Evolutionary conservation across 2,329 filamentous ascomycete genomes (phyloP).

Genomic region (Fusarium goolgardi): DNA sequence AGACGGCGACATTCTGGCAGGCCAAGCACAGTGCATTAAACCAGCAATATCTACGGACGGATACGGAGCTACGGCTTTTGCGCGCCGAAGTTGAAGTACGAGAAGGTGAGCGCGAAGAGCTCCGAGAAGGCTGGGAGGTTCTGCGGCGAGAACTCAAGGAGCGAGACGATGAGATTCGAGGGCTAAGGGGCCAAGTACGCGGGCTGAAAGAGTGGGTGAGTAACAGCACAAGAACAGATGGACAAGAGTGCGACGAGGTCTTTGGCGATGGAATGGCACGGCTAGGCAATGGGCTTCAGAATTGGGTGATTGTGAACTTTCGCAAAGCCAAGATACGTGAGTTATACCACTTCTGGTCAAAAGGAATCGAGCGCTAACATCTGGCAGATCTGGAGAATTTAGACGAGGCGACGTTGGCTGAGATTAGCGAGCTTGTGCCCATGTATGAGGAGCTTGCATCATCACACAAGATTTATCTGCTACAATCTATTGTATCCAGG

Average conservation of each 20-base stretch:
- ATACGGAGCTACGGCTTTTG: constrained; percentile 65
- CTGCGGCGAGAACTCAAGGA: constrained; percentile 59
- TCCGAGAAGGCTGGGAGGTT: constrained; percentile 62
- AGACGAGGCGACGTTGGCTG: constrained; percentile 55
- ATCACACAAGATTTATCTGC: constrained; percentile 68
- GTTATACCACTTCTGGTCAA: constrained; percentile 22
- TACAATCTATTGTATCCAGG: constrained; percentile 71
- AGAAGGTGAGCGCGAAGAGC: constrained; percentile 60
- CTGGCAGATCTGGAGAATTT: constrained; percentile 58
- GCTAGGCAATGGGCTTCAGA: constrained; percentile 75
- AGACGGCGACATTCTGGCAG: constrained; percentile 69
- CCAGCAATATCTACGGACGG: constrained; percentile 63
- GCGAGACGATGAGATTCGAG: constrained; percentile 67
- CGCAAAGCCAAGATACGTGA: constrained; percentile 69
- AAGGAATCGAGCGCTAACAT: not conserved
- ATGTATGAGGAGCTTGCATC: constrained; percentile 67
- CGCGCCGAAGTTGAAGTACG: constrained; percentile 61
- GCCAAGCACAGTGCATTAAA: constrained; percentile 64
- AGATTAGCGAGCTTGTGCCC: constrained; percentile 64
- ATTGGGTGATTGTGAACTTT: constrained; percentile 79
- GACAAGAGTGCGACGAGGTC: constrained; percentile 73
- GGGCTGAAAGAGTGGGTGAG: constrained; percentile 80
- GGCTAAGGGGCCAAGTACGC: constrained; percentile 68
- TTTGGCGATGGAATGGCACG: constrained; percentile 71
- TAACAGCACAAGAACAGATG: constrained; percentile 70